phyloP scores from a whole-genome alignment of 2,329 filamentous ascomycete genomes.

The Rutstroemia sp. region DNA sequence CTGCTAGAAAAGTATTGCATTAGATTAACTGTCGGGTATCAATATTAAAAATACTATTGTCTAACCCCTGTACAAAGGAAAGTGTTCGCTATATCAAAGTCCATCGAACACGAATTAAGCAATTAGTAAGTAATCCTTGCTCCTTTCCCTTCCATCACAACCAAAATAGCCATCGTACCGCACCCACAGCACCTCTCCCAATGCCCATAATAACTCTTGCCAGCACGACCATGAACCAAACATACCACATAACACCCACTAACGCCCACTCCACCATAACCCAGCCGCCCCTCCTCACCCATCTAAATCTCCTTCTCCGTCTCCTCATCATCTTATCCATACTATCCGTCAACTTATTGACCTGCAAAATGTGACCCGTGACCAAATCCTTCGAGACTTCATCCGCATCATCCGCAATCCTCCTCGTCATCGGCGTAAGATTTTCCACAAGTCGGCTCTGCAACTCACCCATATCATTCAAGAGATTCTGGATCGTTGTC shows the following conservation, averaged over 20 bases:
- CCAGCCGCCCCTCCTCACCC: conserved; percentile 71
- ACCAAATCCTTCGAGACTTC: conserved; percentile 69
- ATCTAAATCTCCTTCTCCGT: conserved; percentile 60
- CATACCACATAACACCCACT: conserved; percentile 86
- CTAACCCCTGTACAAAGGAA: not conserved
- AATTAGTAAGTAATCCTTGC: too few relatives aligned
- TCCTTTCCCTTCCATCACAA: not conserved
- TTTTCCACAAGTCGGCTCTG: conserved; percentile 33
- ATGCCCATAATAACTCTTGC: conserved; percentile 58
- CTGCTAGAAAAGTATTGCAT: not conserved
- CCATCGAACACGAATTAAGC: not conserved
- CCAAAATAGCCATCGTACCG: conserved; percentile 72
- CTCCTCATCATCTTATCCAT: conserved; percentile 71
- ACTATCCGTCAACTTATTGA: conserved; percentile 73
- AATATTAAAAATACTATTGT: conserved; percentile 5
- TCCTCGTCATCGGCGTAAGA: conserved; percentile 53
- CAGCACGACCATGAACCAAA: conserved; percentile 83
- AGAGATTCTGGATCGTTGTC: conserved; percentile 47
- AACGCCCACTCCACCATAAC: conserved; percentile 80
- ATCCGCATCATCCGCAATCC: conserved; percentile 71
- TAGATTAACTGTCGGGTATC: conserved; percentile 8
- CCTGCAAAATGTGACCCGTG: conserved; percentile 66
- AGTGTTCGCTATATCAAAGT: not conserved
- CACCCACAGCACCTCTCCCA: conserved; percentile 49
- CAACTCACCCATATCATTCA: conserved; percentile 35